Evolutionary conservation across 2,329 filamentous ascomycete species (phyloP), one percentile per base, ranked within the genome.

Genomic region (Niveomyces coronatus): DNA sequence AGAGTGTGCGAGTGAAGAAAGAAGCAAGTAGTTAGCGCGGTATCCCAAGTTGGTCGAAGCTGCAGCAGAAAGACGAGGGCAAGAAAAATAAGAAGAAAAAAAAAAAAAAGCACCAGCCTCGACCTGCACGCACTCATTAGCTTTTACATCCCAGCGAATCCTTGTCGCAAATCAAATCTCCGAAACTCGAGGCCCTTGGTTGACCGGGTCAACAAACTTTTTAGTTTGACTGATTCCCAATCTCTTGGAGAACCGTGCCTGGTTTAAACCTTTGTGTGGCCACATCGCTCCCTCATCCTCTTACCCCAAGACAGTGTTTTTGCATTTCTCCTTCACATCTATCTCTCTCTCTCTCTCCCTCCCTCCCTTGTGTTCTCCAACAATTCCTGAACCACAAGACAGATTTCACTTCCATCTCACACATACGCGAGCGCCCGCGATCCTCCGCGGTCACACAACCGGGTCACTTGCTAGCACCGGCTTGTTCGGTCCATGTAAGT

Each of bases 321-420:
- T 55, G 47, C 54, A 57, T 61, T 58, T 52, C 54, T 53, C 42
- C 49, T 44, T 42, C 43, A 47, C 47, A 49, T 45, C 48, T 46
- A 44, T 45, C 43, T 46, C 43, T 53, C 59, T 55, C 53, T 51
- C 49, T 49, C 45, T 40, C 44, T 49, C 45, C 45, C 48, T 44
- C 53, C 31, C 50, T 51, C 52, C 47, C 54, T 50, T 45, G 51
- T 53, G 51, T 60, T 60, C n/a, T 29, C 14, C 11, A 30, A 39
- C 31, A 22, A 17, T 26, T 56, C 67, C 47, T 74, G 74, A 58
- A n/a, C n/a, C n/a, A n/a, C n/a, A n/a, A n/a, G n/a, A n/a, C n/a
- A n/a, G n/a, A n/a, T n/a, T n/a, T n/a, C n/a, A n/a, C n/a, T n/a
- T n/a, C n/a, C n/a, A n/a, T n/a, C n/a, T n/a, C n/a, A n/a, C n/a